These are phyloP conservation scores for Acorus gramineus DNA, from an alignment of 106 monocot species.

Conservation along the genomic window DNA sequence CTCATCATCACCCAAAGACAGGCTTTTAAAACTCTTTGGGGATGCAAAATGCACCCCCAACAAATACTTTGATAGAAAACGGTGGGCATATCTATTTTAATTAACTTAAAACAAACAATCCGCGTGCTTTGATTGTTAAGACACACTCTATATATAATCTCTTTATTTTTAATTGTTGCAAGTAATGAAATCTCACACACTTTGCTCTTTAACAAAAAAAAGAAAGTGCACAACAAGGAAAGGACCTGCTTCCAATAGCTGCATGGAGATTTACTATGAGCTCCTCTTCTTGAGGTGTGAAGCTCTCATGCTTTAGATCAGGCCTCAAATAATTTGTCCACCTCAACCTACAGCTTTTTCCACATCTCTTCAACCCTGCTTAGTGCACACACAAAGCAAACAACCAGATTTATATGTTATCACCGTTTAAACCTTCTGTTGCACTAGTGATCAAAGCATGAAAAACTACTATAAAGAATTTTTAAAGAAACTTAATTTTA, in stretches of 20 bases:
- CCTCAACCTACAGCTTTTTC: slow-evolving; percentile 57
- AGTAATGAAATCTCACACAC: background rate
- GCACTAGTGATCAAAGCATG: background rate
- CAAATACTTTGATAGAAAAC: background rate
- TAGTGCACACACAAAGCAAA: background rate
- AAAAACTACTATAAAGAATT: background rate
- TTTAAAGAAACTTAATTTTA: background rate
- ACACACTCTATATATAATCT: no score
- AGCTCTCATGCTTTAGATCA: slow-evolving; percentile 71
- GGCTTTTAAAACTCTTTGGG: background rate
- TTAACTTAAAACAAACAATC: no score
- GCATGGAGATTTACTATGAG: slow-evolving; percentile 61
- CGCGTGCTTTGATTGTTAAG: no score
- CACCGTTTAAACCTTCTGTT: background rate
- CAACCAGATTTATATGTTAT: background rate
- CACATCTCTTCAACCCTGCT: slow-evolving; percentile 22
- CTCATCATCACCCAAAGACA: background rate
- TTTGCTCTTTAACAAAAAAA: background rate
- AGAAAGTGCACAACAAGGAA: background rate
- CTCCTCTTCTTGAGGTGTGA: slow-evolving; percentile 71
- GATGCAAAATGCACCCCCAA: background rate
- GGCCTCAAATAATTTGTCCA: slow-evolving; percentile 80
- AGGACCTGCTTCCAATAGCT: slow-evolving; percentile 69
- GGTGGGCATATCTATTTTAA: no score
- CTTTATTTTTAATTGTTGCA: slow-evolving; percentile 1